Evolutionary conservation across 352 stramenopile genomes (phyloP).

Genomic region (Globisporangium spiculum): DNA sequence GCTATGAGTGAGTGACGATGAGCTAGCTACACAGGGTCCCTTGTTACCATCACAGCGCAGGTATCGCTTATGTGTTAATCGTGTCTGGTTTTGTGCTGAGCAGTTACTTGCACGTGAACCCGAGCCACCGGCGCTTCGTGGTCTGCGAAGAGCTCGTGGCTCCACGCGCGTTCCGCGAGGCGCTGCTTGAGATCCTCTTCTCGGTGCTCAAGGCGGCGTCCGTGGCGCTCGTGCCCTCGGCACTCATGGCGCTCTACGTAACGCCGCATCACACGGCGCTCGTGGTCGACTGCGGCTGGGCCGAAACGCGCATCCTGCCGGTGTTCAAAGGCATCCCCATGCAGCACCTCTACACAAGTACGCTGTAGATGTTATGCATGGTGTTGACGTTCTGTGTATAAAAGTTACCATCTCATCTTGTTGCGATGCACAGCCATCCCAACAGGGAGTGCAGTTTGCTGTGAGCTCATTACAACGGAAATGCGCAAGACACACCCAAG

Average conservation of each 20-base stretch:
- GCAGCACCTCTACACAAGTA: slow-evolving; percentile 65
- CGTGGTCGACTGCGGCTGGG: slow-evolving; percentile 76
- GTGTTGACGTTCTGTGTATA: not conserved
- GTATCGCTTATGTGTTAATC: no score
- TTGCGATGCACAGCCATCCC: slow-evolving; percentile 31
- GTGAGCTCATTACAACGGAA: slow-evolving; percentile 32
- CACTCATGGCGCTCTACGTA: slow-evolving; percentile 62
- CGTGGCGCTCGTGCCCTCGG: slow-evolving; percentile 65
- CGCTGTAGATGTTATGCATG: slow-evolving; percentile 3
- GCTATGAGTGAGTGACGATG: slow-evolving; percentile 59
- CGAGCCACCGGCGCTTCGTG: slow-evolving; percentile 67
- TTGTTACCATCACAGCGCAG: no score
- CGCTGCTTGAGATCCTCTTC: slow-evolving; percentile 63
- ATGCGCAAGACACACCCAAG: slow-evolving; percentile 16
- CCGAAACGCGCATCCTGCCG: slow-evolving; percentile 68
- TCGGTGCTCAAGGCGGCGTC: slow-evolving; percentile 58
- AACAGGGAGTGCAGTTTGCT: slow-evolving; percentile 43
- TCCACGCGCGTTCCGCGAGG: slow-evolving; percentile 57
- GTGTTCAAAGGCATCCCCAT: slow-evolving; percentile 84
- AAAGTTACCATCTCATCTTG: not conserved
- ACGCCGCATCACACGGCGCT: slow-evolving; percentile 75
- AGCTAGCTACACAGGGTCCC: no score
- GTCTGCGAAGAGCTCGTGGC: slow-evolving; percentile 78
- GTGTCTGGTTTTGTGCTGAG: not conserved
- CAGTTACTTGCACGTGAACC: slow-evolving; percentile 71